Evolutionary conservation across 352 stramenopile species (phyloP).

Genomic region (Globisporangium barbulae): DNA sequence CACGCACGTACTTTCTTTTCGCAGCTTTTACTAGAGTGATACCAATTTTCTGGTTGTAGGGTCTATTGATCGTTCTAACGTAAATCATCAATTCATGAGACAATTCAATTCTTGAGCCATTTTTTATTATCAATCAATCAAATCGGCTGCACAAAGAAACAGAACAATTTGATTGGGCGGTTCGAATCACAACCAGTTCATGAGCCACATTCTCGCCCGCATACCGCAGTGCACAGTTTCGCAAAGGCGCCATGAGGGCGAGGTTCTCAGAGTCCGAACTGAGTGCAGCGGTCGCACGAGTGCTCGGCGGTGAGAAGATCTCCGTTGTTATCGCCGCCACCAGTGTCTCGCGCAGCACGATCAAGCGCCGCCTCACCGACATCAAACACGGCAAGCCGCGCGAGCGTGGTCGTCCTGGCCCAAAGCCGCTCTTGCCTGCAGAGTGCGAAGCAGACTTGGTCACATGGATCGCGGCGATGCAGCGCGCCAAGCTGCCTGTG

Average conservation of each 20-base stretch:
- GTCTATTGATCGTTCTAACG: too few species aligned
- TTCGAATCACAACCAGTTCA: neutral
- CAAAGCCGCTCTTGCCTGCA: too few species aligned
- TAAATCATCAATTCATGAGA: neutral
- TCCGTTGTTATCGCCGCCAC: neutral
- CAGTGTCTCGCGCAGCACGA: neutral
- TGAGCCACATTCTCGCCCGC: neutral
- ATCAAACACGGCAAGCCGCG: too few species aligned
- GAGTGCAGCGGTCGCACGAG: neutral
- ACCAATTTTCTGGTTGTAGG: too few species aligned
- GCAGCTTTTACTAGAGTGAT: too few species aligned
- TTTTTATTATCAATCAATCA: slow-evolving; percentile 1
- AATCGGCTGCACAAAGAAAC: slow-evolving; percentile 2
- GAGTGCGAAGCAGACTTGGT: neutral
- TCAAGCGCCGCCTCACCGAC: neutral
- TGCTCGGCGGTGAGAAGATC: neutral
- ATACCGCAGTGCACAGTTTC: neutral
- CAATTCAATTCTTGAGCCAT: slow-evolving; percentile 2
- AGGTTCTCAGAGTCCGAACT: too few species aligned
- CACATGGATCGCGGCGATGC: neutral
- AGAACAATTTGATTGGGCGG: neutral
- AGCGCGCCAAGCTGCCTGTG: neutral
- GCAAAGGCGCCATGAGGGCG: too few species aligned
- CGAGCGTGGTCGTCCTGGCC: too few species aligned
- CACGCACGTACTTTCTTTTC: too few species aligned